Base-by-base conservation (phyloP, 1,139 yeast genomes). In the Protomyces gravidus region DNA sequence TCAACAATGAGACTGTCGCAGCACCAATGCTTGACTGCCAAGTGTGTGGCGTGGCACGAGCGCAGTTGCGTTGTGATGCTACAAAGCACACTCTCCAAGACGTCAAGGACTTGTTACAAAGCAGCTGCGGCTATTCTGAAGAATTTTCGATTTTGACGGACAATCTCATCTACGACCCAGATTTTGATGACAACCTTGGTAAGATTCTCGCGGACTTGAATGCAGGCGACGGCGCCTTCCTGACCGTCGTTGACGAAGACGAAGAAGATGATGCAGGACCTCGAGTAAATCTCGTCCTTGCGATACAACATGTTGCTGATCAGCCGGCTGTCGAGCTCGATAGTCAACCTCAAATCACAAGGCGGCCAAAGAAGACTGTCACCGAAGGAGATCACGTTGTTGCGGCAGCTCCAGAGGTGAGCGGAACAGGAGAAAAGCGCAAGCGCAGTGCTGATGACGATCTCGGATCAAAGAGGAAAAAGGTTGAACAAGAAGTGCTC, bases 151-250 rank as follows among this genome's bases (percentile, higher is more conserved):
- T 92, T 0, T 80, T 86, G 42, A 76, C 84, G 23, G 81, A 84
- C 36, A 80, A 79, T 64, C 76, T 92, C 63, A 72, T 94, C 9
- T 89, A 88, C 68, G 98, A 94, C 71, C 78, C 78, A 55, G 99
- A 94, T 68, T 89, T 88, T 71, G 96, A 89, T 58, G 97, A 90
- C 68, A 85, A 90, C 67, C 67, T 78, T 7, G 76, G 75, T 0
- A 76, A 74, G 47, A 71, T 77, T 0, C 72, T 92, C 23, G 63
- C 66, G 0, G 81, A 80, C 1, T 71, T 92, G 23, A 86, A 85
- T 4, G 74, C 90, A 32, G 68, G 67, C 6, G 74, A 76, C 50
- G 92, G 90, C 3, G 79, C 82, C 23, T 75, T 83, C 32, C 56
- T 92, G 13, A 78, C 86, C 1, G 77, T 92, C 13, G 83, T 85